Percentiles rank a stretch among this genome's conserved stretches.
Evolutionary conservation across 306 rosid genomes (phyloP).

Genomic region (Datisca glomerata): DNA sequence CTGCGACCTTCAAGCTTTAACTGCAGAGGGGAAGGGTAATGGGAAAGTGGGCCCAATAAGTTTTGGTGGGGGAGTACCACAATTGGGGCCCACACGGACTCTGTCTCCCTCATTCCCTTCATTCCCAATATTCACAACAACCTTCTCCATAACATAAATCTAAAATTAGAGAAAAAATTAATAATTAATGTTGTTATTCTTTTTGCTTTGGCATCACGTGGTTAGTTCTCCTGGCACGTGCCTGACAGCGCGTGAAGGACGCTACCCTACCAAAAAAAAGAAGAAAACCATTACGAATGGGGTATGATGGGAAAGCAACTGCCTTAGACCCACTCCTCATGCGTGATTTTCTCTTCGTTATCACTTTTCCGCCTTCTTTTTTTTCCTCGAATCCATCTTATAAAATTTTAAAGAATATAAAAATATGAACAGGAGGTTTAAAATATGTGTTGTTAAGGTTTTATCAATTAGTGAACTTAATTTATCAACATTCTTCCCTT

Average conservation of each 20-base stretch:
- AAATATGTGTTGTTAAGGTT: too few relatives aligned
- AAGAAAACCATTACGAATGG: too few relatives aligned
- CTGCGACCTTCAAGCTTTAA: too few relatives aligned
- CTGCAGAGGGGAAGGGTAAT: too few relatives aligned
- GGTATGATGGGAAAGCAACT: too few relatives aligned
- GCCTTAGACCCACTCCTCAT: slow-evolving; percentile 24
- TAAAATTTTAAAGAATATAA: too few relatives aligned
- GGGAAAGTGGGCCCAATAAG: slow-evolving; percentile 8
- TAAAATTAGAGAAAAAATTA: too few relatives aligned
- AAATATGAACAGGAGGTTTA: too few relatives aligned
- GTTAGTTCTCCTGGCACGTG: slow-evolving; percentile 1
- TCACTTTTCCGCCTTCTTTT: slow-evolving; percentile 11
- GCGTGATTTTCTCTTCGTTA: slow-evolving; percentile 35
- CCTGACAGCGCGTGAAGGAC: slow-evolving; percentile 10
- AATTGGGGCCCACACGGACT: slow-evolving; percentile 2
- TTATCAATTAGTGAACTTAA: too few relatives aligned
- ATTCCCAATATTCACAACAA: neutral
- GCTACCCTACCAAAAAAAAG: neutral
- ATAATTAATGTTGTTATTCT: neutral
- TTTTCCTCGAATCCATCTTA: neutral
- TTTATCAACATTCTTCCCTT: too few relatives aligned
- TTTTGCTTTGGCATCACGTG: neutral
- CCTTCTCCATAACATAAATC: neutral
- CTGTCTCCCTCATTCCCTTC: slow-evolving; percentile 15
- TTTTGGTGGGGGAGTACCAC: too few relatives aligned